Evolutionary conservation across 2,329 filamentous ascomycete species (phyloP).

Genomic region (Diaporthe velutina): DNA sequence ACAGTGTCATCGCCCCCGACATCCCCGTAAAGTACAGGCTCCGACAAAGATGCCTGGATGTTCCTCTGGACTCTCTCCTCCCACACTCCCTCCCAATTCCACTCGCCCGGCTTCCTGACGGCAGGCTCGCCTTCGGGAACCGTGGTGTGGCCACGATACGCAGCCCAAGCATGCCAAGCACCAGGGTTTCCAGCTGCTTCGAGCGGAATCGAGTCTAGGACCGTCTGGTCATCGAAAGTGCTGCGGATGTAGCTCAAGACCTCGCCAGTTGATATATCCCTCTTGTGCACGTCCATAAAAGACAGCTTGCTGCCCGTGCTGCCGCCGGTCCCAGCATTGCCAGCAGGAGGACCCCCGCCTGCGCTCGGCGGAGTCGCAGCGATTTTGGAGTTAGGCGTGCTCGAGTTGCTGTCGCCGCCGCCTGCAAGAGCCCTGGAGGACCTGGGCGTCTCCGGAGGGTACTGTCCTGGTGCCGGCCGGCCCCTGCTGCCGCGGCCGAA

Average conservation of each 20-base stretch:
- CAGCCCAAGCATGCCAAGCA: slow-evolving; percentile 94
- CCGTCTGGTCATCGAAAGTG: slow-evolving; percentile 81
- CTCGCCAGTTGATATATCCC: slow-evolving; percentile 70
- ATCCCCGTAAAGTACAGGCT: slow-evolving; percentile 82
- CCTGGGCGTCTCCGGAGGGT: slow-evolving; percentile 43
- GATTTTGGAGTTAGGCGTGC: slow-evolving; percentile 49
- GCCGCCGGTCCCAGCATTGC: background rate
- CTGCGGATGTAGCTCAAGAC: slow-evolving; percentile 85
- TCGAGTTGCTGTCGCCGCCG: slow-evolving; percentile 43
- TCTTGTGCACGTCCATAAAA: slow-evolving; percentile 57
- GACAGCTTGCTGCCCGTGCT: slow-evolving; percentile 44
- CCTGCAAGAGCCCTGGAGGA: slow-evolving; percentile 40
- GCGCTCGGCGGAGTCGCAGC: slow-evolving; percentile 45
- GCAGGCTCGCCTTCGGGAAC: slow-evolving; percentile 42
- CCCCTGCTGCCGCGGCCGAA: slow-evolving; percentile 73
- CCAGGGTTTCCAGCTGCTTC: slow-evolving; percentile 89
- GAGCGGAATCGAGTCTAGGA: slow-evolving; percentile 84
- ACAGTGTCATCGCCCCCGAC: slow-evolving; percentile 79
- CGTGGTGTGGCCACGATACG: slow-evolving; percentile 61
- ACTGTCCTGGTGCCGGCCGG: slow-evolving; percentile 45
- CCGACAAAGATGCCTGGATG: slow-evolving; percentile 81
- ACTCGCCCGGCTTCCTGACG: slow-evolving; percentile 79
- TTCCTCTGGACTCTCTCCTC: slow-evolving; percentile 87
- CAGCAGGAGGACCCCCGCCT: slow-evolving; percentile 23
- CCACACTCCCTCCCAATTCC: slow-evolving; percentile 99